Conservation (phyloP, 2,329 filamentous ascomycete genomes). For the Fusarium sp. region DNA sequence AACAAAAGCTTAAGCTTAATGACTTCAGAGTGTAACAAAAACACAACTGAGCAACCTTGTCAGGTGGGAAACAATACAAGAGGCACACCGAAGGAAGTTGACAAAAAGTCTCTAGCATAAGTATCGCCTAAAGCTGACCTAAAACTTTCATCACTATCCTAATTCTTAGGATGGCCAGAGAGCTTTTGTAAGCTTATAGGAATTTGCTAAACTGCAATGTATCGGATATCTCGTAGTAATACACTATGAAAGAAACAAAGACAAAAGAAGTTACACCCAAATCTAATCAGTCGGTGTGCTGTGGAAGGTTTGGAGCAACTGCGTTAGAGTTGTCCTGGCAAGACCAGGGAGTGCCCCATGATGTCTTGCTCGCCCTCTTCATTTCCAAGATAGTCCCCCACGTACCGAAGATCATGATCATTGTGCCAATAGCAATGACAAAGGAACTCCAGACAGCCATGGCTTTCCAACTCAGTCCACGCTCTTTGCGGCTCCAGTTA, state of each 20-base stretch:
- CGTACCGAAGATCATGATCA: slow-evolving; percentile 29
- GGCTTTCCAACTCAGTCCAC: slow-evolving; percentile 7
- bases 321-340: slow-evolving; percentile 30
- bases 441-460: slow-evolving; percentile 25
- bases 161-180: too few species aligned
- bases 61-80: too few species aligned
- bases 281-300: background rate
- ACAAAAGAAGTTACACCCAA: background rate
- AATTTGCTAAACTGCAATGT: background rate
- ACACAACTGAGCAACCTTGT: too few species aligned
- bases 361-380: background rate
- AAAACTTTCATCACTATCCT: too few species aligned
- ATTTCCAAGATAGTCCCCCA: slow-evolving; percentile 32
- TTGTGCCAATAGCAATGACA: slow-evolving; percentile 22
- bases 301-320: background rate
- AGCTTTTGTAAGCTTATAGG: background rate
- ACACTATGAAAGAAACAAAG: background rate
- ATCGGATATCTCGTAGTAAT: slow-evolving; percentile 8
- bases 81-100: too few species aligned
- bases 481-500: slow-evolving; percentile 16
- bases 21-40: background rate
- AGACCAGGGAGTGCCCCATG: slow-evolving; percentile 10
- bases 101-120: too few species aligned
- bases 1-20: slow-evolving; percentile 5
- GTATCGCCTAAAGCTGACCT: too few species aligned